Conservation (phyloP, 305 asterid species). For the Solanum hybrid region DNA sequence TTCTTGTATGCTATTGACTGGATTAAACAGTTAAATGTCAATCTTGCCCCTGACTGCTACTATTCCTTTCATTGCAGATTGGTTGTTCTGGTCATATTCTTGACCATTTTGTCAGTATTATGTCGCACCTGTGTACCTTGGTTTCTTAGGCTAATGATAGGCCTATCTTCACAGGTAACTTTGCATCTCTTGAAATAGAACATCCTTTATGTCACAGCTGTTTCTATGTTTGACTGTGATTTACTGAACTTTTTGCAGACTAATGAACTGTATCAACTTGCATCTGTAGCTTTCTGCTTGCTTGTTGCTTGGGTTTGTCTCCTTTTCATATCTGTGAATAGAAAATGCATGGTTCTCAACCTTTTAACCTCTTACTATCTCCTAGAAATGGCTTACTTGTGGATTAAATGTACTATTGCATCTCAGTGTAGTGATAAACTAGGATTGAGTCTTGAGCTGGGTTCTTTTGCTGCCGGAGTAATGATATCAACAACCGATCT, state of each 20-base stretch:
- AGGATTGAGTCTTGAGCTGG: constrained; percentile 67
- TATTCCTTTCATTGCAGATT: constrained; percentile 27
- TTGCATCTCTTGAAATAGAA: constrained; percentile 11
- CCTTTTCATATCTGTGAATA: constrained; percentile 14
- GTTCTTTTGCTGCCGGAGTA: constrained; percentile 76
- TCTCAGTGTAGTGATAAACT: constrained; percentile 67
- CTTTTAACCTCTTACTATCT: background rate
- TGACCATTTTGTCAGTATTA: constrained; percentile 43
- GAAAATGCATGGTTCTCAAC: background rate
- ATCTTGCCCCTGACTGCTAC: background rate
- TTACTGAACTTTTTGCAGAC: constrained; percentile 44
- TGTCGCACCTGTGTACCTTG: constrained; percentile 61
- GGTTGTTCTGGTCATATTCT: constrained; percentile 43
- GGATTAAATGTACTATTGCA: background rate
- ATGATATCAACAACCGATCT: constrained; percentile 68
- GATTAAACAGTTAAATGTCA: background rate
- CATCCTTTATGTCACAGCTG: background rate
- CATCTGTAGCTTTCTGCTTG: constrained; percentile 76
- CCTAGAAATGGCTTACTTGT: background rate
- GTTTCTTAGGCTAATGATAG: constrained; percentile 75
- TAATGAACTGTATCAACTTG: constrained; percentile 74
- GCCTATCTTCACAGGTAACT: constrained; percentile 71
- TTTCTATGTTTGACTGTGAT: constrained; percentile 8
- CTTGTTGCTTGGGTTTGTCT: constrained; percentile 79
- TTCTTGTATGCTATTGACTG: background rate